These are phyloP conservation scores for Somion occarium DNA, from an alignment of 1,284 basidiomycete species.

Conservation along the genomic window DNA sequence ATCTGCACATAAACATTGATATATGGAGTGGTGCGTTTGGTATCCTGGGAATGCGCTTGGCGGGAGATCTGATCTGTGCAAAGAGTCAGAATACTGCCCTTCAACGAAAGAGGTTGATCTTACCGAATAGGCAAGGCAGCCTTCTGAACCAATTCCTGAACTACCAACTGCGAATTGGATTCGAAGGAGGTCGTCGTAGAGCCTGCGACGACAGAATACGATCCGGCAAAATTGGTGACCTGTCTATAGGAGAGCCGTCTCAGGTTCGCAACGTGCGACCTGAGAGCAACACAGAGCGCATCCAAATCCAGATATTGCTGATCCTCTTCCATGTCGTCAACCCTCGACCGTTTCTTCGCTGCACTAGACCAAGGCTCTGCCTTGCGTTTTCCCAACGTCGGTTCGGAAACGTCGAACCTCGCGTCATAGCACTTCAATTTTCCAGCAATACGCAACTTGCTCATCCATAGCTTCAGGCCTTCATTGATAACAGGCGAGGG, in stretches of 20 bases:
- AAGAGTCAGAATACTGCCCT: too few relatives aligned
- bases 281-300: not conserved
- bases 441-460: not conserved
- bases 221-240: not conserved
- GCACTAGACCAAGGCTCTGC: not conserved
- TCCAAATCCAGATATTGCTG: not conserved
- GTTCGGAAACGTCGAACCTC: not conserved
- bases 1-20: too few relatives aligned
- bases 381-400: not conserved
- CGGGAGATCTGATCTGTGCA: too few relatives aligned
- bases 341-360: not conserved
- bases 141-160: not conserved
- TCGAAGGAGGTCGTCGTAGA: not conserved
- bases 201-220: not conserved
- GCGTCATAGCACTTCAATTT: not conserved
- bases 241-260: not conserved
- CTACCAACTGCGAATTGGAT: not conserved
- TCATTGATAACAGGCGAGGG: too few relatives aligned
- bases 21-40: not conserved
- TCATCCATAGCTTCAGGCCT: not conserved
- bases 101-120: not conserved
- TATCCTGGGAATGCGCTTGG: not conserved
- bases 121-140: not conserved
- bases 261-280: not conserved
- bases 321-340: not conserved